A percentile compares a stretch with the other conserved stretches of the same genome.
These are phyloP conservation scores for Tuber magnatum DNA, from an alignment of 495 filamentous ascomycete genomes.

Conservation along the genomic window DNA sequence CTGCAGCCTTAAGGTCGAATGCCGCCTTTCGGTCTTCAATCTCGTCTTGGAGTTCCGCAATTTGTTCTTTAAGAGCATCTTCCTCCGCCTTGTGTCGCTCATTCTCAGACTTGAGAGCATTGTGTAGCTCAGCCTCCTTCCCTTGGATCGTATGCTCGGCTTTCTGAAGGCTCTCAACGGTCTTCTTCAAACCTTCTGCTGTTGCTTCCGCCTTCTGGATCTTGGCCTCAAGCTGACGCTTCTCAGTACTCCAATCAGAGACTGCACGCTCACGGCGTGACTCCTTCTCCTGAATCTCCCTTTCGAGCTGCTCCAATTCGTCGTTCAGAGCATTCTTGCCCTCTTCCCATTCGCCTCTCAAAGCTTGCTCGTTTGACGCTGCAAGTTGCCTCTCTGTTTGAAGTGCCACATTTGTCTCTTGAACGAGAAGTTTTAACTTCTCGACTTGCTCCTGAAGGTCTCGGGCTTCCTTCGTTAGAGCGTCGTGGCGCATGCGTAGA, in stretches of 20 bases:
- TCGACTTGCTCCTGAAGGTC: constrained; percentile 55
- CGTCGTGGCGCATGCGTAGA: constrained; percentile 61
- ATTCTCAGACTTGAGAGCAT: constrained; percentile 55
- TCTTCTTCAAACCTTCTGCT: constrained; percentile 60
- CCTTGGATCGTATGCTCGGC: constrained; percentile 51
- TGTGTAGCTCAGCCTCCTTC: constrained; percentile 48
- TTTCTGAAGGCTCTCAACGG: constrained; percentile 64
- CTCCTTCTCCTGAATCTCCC: constrained; percentile 67
- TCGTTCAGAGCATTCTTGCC: constrained; percentile 59
- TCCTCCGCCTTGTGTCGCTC: constrained; percentile 53
- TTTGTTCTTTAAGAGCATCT: constrained; percentile 50
- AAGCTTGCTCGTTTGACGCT: constrained; percentile 24
- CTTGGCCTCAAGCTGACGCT: constrained; percentile 57
- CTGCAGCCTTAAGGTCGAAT: constrained; percentile 51
- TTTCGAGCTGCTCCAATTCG: constrained; percentile 61
- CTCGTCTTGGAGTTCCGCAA: constrained; percentile 54
- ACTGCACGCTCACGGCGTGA: constrained; percentile 61
- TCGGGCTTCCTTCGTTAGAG: constrained; percentile 60
- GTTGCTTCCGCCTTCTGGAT: constrained; percentile 62
- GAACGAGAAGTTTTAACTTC: constrained; percentile 46
- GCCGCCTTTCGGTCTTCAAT: constrained; percentile 50
- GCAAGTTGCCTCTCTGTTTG: constrained; percentile 34
- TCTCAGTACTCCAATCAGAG: constrained; percentile 64
- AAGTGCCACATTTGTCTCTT: constrained; percentile 45
- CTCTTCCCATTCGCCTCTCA: constrained; percentile 52